Conservation (phyloP, 139 green algal genomes). For the Chlorella vulgaris region DNA sequence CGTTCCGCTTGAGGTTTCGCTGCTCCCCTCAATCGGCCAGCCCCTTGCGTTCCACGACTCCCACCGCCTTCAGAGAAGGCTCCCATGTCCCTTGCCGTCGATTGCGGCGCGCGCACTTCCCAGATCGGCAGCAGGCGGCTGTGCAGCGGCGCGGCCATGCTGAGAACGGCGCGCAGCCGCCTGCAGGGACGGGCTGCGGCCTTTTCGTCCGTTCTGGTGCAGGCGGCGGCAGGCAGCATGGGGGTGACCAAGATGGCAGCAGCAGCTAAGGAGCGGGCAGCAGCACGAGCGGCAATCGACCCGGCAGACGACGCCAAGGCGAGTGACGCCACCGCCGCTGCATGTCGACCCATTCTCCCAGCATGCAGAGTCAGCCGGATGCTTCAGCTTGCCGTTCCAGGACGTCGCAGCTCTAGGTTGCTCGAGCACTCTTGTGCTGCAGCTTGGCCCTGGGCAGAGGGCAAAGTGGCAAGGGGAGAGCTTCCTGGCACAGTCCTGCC, state of each 20-base stretch:
- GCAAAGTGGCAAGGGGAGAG: too few relatives aligned
- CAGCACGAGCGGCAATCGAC: background rate
- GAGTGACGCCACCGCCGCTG: background rate
- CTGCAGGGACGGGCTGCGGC: slow-evolving; percentile 8
- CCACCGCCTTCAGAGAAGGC: background rate
- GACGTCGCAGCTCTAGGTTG: too few relatives aligned
- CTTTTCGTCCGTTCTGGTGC: background rate
- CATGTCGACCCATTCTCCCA: background rate
- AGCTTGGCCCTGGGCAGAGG: too few relatives aligned
- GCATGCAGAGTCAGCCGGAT: background rate
- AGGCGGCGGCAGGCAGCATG: background rate
- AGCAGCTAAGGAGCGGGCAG: slow-evolving; percentile 1
- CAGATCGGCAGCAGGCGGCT: background rate
- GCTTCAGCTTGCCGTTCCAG: too few relatives aligned
- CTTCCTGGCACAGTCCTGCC: background rate
- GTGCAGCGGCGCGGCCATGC: background rate
- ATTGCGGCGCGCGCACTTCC: background rate
- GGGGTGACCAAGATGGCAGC: slow-evolving; percentile 14
- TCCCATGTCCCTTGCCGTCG: slow-evolving; percentile 9
- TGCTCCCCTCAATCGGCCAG: background rate
- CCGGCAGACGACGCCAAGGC: background rate
- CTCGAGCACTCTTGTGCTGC: too few relatives aligned
- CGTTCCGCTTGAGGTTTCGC: background rate
- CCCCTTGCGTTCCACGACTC: background rate
- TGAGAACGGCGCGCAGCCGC: background rate